Evolutionary conservation across 345 rosid genomes (phyloP).

Genomic region (Jatropha curcas): DNA sequence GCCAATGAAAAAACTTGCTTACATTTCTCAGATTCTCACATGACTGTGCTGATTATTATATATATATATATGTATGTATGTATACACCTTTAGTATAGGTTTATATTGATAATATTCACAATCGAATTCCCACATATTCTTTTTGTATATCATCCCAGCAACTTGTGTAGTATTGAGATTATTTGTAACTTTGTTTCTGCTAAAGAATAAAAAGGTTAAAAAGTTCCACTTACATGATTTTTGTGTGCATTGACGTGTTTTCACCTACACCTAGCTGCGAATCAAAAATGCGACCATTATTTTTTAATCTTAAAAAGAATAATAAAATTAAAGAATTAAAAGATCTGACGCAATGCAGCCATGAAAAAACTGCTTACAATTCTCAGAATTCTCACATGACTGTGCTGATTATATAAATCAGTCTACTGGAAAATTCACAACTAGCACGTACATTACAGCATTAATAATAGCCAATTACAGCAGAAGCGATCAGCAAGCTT

Average conservation of each 20-base stretch:
- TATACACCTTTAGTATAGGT: no score
- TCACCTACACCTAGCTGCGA: no score
- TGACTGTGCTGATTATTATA: no score
- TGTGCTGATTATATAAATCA: not conserved
- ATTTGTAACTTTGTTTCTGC: not conserved
- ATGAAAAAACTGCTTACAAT: not conserved
- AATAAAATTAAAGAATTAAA: no score
- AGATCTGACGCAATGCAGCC: not conserved
- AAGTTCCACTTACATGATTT: no score
- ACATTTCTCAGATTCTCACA: no score
- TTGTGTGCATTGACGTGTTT: no score
- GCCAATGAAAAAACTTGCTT: no score
- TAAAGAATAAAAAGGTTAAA: not conserved
- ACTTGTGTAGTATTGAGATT: not conserved
- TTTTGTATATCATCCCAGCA: not conserved
- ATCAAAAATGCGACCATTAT: not conserved
- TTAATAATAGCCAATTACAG: not conserved
- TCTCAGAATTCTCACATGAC: not conserved
- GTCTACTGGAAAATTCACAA: not conserved
- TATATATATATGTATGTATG: no score
- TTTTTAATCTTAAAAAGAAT: no score
- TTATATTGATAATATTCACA: no score
- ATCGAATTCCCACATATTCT: not conserved
- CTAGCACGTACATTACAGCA: not conserved
- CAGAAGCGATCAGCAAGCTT: not conserved